These are phyloP conservation scores for Trametes versicolor DNA, from an alignment of 1,284 basidiomycete genomes.

Conservation along the genomic window DNA sequence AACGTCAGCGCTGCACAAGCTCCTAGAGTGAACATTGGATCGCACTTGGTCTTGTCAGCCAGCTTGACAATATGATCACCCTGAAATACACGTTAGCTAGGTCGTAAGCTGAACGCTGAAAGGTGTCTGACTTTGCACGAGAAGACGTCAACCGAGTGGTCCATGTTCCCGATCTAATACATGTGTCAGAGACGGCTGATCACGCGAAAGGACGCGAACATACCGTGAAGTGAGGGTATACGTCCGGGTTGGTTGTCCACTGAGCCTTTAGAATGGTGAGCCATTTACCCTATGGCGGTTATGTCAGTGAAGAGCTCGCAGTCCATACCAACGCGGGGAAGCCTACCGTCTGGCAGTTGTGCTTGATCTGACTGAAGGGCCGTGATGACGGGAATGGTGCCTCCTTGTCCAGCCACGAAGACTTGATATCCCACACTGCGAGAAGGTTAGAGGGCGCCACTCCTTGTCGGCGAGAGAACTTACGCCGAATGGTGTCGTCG, in stretches of 20 bases:
- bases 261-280: constrained; percentile 77
- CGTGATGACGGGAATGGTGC: constrained; percentile 64
- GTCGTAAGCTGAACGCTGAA: neutral
- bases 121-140: constrained; percentile 64
- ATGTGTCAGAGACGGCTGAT: neutral
- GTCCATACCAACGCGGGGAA: neutral
- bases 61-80: constrained; percentile 74
- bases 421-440: constrained; percentile 77
- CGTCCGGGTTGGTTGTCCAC: constrained; percentile 80
- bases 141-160: constrained; percentile 77
- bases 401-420: constrained; percentile 54
- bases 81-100: constrained; percentile 43
- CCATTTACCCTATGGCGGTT: constrained; percentile 72
- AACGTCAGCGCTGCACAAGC: neutral
- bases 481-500: constrained; percentile 77
- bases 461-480: constrained; percentile 38
- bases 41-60: constrained; percentile 64
- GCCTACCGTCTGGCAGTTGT: constrained; percentile 81
- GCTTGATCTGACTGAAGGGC: constrained; percentile 68
- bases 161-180: constrained; percentile 75
- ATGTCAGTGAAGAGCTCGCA: neutral
- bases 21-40: constrained; percentile 20
- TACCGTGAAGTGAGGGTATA: constrained; percentile 84
- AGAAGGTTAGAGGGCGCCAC: neutral
- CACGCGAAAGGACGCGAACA: constrained; percentile 32